Percentiles rank a stretch among this genome's conserved stretches.
phyloP scores from a whole-genome alignment of 1,284 basidiomycete genomes.

The Leccinum subrobustum region DNA sequence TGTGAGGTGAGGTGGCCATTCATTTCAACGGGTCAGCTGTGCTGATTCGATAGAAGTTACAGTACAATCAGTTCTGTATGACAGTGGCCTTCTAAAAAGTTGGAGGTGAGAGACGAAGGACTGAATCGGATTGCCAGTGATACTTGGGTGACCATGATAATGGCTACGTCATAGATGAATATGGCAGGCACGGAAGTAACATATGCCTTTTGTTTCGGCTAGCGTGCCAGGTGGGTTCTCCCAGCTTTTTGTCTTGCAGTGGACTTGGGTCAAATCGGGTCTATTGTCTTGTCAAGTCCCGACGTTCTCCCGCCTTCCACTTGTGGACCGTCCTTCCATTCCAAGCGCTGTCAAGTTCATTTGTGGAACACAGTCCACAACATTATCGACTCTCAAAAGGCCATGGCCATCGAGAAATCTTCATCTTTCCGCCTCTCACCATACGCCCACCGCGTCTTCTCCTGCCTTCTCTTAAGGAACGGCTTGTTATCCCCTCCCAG shows the following conservation, averaged over 20 bases:
- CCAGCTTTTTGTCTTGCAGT: slow-evolving; percentile 34
- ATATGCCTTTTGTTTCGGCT: slow-evolving; percentile 27
- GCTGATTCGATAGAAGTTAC: neutral
- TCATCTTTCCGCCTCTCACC: slow-evolving; percentile 12
- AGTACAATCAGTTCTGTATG: neutral
- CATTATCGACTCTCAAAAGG: slow-evolving; percentile 31
- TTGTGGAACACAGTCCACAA: slow-evolving; percentile 10
- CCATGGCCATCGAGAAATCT: slow-evolving; percentile 11
- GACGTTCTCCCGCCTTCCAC: slow-evolving; percentile 8
- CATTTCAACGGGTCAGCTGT: neutral
- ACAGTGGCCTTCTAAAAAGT: neutral
- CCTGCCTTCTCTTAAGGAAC: slow-evolving; percentile 9
- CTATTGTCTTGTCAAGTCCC: slow-evolving; percentile 29
- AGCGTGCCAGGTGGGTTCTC: slow-evolving; percentile 19
- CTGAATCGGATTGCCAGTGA: neutral
- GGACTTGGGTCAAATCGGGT: slow-evolving; percentile 28
- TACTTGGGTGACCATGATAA: neutral
- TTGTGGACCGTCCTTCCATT: slow-evolving; percentile 23
- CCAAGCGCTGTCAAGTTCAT: slow-evolving; percentile 12
- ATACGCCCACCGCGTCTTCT: neutral
- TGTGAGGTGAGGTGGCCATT: neutral
- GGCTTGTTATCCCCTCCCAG: slow-evolving; percentile 3
- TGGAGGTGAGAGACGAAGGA: neutral
- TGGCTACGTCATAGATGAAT: slow-evolving; percentile 3
- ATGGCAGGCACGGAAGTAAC: neutral